Evolutionary conservation across 2,329 filamentous ascomycete species (phyloP).

Genomic region (Ophiostoma sp.): DNA sequence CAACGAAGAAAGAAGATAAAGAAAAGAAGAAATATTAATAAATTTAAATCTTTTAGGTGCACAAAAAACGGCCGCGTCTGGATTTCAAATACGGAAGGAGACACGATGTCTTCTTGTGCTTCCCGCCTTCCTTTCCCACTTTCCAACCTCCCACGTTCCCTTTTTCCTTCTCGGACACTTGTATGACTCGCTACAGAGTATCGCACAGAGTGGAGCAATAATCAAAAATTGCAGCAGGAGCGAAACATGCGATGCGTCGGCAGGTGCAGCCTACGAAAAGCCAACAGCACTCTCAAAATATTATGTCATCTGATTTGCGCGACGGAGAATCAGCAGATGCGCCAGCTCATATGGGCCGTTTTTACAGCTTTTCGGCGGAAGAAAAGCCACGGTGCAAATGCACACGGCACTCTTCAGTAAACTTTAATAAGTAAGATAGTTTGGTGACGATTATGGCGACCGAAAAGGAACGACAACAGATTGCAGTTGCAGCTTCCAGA

Average conservation of each 20-base stretch:
- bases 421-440: not conserved
- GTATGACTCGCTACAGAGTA: conserved; percentile 15
- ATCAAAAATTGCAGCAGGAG: conserved; percentile 3
- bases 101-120: conserved; percentile 14
- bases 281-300: not conserved
- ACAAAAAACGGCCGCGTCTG: not conserved
- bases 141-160: not conserved
- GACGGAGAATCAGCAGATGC: conserved; percentile 18
- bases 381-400: not conserved
- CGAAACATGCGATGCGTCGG: conserved; percentile 18
- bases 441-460: not conserved
- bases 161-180: not conserved
- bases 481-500: not conserved
- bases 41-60: not conserved
- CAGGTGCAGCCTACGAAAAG: not conserved
- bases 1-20: not conserved
- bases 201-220: not conserved
- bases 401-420: not conserved
- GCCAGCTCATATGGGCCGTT: not conserved
- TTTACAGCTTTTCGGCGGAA: not conserved
- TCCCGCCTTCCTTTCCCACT: not conserved
- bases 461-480: not conserved
- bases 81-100: conserved; percentile 8
- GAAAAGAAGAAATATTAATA: not conserved
- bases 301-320: conserved; percentile 19